Base-by-base conservation (phyloP, 2,329 filamentous ascomycete species). In the Chaetomiaceae sp. region DNA sequence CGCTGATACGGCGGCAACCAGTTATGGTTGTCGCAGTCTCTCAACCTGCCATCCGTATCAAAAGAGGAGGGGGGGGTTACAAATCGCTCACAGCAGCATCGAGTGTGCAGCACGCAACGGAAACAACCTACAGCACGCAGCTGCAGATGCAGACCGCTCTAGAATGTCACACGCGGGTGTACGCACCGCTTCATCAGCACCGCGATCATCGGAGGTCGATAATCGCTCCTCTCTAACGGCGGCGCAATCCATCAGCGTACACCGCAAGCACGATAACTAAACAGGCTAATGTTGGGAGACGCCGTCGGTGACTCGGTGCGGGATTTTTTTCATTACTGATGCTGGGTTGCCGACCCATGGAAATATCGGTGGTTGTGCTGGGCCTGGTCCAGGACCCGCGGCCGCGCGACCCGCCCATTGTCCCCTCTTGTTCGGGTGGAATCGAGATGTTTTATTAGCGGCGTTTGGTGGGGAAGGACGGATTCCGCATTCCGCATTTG, bases 261-360 rank as follows among this genome's bases (percentile, higher is more conserved):
- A 45, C 38, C 33, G 30, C 25, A 42, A 42, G 38, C 40, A 40
- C 33, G 29, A 46, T 16, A 29, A 42, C 33, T n/a, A 29, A 54
- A 55, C 51, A 56, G 58, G 54, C 53, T 58, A 54, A 58, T 53
- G 25, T 46, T 41, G n/a, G 44, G 34, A 30, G 25, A 36, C 20
- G 30, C 14, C 14, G 34, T 48, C 20, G 42, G 41, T 63, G 59
- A 8, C 25, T 48, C 20, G 42, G 41, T 63, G 59, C 59, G 59
- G 53, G 58, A 61, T 59, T 63, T 60, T 30, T 60, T 30, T 59
- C 56, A 57, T 57, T 32, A 20, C 37, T 43, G 49, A 43, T 30
- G 47, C 46, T 53, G 48, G 44, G 30, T 29, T 34, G 51, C 27
- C 23, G 25, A 38, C 33, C 27, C 36, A 25, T 49, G 25, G 37